Conservation (phyloP, 2,329 filamentous ascomycete genomes). For the Cladosporium sp. region DNA sequence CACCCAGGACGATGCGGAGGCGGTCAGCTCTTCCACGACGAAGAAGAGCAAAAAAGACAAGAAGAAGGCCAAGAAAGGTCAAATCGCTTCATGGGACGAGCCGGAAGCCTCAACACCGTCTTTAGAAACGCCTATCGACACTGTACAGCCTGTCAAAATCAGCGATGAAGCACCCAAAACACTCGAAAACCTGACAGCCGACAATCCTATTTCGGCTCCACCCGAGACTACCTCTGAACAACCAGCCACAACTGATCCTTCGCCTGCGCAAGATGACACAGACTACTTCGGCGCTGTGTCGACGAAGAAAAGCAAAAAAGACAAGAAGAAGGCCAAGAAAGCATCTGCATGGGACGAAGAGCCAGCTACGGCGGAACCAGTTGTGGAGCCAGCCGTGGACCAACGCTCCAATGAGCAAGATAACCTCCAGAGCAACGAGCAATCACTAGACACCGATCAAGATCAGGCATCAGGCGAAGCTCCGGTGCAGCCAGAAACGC, state of each 20-base stretch:
- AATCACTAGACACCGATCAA: background rate
- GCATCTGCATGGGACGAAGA: background rate
- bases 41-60: conserved; percentile 42
- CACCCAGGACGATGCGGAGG: conserved; percentile 15
- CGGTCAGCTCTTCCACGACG: conserved; percentile 17
- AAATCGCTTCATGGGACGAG: background rate
- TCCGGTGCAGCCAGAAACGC: background rate
- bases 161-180: background rate
- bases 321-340: conserved; percentile 37
- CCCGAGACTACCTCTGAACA: background rate
- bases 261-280: conserved; percentile 12
- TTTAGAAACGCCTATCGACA: background rate
- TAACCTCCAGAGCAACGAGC: background rate
- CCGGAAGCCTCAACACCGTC: too few species aligned
- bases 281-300: conserved; percentile 19
- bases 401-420: background rate
- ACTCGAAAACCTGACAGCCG: background rate
- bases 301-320: conserved; percentile 38
- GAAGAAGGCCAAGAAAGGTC: conserved; percentile 32
- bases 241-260: background rate
- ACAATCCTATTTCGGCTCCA: background rate
- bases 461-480: background rate
- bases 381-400: background rate
- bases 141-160: background rate
- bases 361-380: background rate